phyloP scores from a whole-genome alignment of 805 yeast genomes.

The Wickerhamomyces hampshirensis region DNA sequence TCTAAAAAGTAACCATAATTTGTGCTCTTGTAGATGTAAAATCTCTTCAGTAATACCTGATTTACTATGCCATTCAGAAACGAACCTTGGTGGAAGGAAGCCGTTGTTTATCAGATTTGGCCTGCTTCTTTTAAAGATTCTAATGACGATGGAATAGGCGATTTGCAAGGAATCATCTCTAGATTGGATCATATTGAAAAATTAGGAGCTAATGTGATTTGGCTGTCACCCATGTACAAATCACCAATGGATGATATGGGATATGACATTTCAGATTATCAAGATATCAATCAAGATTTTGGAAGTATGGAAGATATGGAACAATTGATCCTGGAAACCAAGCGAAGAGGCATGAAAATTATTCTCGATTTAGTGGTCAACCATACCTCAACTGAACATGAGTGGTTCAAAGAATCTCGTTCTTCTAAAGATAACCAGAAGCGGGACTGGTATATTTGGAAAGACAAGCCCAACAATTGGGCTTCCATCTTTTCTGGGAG shows the following conservation, averaged over 20 bases:
- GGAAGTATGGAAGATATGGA: conserved; percentile 53
- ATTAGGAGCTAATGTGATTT: conserved; percentile 46
- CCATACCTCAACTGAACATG: conserved; percentile 52
- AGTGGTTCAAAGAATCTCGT: conserved; percentile 54
- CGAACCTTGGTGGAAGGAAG: conserved; percentile 50
- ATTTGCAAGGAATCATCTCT: conserved; percentile 48
- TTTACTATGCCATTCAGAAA: conserved; percentile 6
- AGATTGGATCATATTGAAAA: conserved; percentile 46
- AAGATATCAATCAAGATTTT: conserved; percentile 44
- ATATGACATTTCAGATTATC: conserved; percentile 53
- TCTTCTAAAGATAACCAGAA: conserved; percentile 46
- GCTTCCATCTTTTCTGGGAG: conserved; percentile 45
- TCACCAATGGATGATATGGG: conserved; percentile 63
- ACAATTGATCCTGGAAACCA: conserved; percentile 40
- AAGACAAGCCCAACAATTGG: conserved; percentile 56
- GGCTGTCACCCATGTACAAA: conserved; percentile 56
- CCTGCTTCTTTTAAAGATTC: conserved; percentile 59
- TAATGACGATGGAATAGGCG: conserved; percentile 57
- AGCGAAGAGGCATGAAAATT: conserved; percentile 45
- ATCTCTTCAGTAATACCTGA: too few species aligned
- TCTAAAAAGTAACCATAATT: too few species aligned
- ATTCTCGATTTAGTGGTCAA: conserved; percentile 54
- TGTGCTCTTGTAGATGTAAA: too few species aligned
- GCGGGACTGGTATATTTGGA: conserved; percentile 62
- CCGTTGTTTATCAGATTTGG: conserved; percentile 53